These are phyloP conservation scores for Cucumis hystrix DNA, from an alignment of 306 rosid genomes.

Conservation along the genomic window DNA sequence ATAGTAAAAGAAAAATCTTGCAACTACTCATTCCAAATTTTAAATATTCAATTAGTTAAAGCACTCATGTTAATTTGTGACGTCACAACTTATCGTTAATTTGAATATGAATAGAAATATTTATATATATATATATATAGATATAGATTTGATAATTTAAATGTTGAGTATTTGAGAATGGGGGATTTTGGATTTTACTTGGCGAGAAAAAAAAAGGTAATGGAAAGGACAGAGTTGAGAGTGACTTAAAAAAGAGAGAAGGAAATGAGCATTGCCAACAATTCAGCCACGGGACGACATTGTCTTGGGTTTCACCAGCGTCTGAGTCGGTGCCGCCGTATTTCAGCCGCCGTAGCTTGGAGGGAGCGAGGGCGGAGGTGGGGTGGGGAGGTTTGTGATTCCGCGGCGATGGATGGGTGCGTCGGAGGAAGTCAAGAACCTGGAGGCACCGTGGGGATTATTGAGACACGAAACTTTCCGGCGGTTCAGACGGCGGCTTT, in stretches of 20 bases:
- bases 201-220: not conserved
- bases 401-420: slow-evolving; percentile 72
- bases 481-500: slow-evolving; percentile 37
- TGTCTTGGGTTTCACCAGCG: not conserved
- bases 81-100: too few relatives aligned
- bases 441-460: slow-evolving; percentile 30
- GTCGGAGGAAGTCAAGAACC: slow-evolving; percentile 16
- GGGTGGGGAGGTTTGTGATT: slow-evolving; percentile 17
- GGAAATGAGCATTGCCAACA: not conserved
- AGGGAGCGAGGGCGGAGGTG: not conserved
- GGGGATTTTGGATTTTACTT: too few relatives aligned
- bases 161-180: too few relatives aligned
- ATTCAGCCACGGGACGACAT: not conserved
- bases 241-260: not conserved
- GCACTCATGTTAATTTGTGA: too few relatives aligned
- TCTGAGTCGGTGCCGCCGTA: not conserved
- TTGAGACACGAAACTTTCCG: slow-evolving; percentile 39
- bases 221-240: not conserved
- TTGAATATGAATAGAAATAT: too few relatives aligned
- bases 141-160: too few relatives aligned
- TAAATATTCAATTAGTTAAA: too few relatives aligned
- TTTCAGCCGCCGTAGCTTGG: not conserved
- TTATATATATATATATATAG: too few relatives aligned
- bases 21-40: too few relatives aligned
- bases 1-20: too few relatives aligned